phyloP scores from a whole-genome alignment of 805 yeast species.

The Kurtzmaniella fragi region DNA sequence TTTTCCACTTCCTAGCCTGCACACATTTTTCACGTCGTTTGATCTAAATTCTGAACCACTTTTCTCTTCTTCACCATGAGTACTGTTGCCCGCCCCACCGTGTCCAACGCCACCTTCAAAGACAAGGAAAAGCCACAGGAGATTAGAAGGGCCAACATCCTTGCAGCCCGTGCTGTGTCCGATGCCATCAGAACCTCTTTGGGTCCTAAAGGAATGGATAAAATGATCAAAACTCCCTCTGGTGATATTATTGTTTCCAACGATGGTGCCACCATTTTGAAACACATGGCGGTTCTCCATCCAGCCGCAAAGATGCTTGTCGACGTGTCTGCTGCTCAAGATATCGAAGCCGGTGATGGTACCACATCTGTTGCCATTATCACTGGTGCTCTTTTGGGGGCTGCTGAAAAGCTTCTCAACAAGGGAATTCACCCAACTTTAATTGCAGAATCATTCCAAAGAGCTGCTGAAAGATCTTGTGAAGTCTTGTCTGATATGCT shows the following conservation, averaged over 20 bases:
- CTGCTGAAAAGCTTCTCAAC: conserved; percentile 84
- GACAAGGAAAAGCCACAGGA: conserved; percentile 95
- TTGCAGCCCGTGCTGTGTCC: conserved; percentile 92
- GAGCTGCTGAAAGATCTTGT: conserved; percentile 79
- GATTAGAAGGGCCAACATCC: conserved; percentile 81
- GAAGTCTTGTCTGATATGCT: conserved; percentile 84
- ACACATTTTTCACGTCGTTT: too few species aligned
- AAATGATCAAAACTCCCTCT: conserved; percentile 90
- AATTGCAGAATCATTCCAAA: conserved; percentile 88
- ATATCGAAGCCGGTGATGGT: conserved; percentile 99
- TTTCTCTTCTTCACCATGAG: neutral
- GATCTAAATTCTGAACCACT: too few species aligned
- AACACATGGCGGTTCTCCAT: conserved; percentile 97
- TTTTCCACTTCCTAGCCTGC: too few species aligned
- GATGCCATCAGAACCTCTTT: conserved; percentile 93
- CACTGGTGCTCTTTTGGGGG: conserved; percentile 90
- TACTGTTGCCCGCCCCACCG: conserved; percentile 20
- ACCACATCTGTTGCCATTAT: conserved; percentile 95
- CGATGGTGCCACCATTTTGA: conserved; percentile 95
- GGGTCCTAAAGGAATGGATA: conserved; percentile 99
- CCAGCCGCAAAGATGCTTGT: conserved; percentile 98
- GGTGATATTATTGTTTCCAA: conserved; percentile 94
- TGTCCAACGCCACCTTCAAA: conserved; percentile 83
- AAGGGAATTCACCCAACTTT: conserved; percentile 95
- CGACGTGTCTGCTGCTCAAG: conserved; percentile 96